Evolutionary conservation across 2,329 filamentous ascomycete species (phyloP).

Genomic region (Plectosphaerella plurivora): DNA sequence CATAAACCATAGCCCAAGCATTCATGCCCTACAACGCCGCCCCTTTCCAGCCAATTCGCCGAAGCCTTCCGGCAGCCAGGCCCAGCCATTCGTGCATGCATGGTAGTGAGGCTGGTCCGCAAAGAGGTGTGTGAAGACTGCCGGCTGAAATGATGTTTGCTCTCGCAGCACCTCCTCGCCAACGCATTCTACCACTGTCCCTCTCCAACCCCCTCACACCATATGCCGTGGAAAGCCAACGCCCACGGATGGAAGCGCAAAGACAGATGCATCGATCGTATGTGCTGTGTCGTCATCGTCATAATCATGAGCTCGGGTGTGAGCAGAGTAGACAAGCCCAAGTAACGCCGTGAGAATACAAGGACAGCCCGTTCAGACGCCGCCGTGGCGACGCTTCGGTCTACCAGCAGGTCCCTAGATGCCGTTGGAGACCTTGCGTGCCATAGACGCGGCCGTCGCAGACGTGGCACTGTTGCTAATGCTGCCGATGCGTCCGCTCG

Average conservation of each 20-base stretch:
- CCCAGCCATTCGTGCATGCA: too few relatives aligned
- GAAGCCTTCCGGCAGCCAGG: too few relatives aligned
- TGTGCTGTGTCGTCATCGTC: constrained; percentile 3
- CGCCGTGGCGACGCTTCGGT: constrained; percentile 10
- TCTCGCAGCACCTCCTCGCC: too few relatives aligned
- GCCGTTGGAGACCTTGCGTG: constrained; percentile 48
- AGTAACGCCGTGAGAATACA: constrained; percentile 3
- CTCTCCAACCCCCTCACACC: too few relatives aligned
- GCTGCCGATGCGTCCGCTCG: constrained; percentile 61
- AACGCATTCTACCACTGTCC: too few relatives aligned
- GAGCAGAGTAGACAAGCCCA: not conserved
- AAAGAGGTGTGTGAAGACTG: too few relatives aligned
- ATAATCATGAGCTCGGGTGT: constrained; percentile 2
- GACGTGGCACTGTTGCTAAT: constrained; percentile 37
- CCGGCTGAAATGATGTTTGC: too few relatives aligned
- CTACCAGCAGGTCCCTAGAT: constrained; percentile 21
- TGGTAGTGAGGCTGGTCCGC: too few relatives aligned
- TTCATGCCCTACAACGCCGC: not conserved
- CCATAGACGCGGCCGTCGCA: constrained; percentile 37
- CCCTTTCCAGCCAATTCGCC: not conserved
- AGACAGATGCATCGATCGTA: not conserved
- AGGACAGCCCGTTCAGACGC: constrained; percentile 10
- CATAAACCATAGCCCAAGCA: not conserved
- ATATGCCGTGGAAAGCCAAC: not conserved
- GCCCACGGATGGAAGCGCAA: not conserved